phyloP scores from a whole-genome alignment of 192 early-diverging fungal genomes.

The Spizellomyces punctatus region DNA sequence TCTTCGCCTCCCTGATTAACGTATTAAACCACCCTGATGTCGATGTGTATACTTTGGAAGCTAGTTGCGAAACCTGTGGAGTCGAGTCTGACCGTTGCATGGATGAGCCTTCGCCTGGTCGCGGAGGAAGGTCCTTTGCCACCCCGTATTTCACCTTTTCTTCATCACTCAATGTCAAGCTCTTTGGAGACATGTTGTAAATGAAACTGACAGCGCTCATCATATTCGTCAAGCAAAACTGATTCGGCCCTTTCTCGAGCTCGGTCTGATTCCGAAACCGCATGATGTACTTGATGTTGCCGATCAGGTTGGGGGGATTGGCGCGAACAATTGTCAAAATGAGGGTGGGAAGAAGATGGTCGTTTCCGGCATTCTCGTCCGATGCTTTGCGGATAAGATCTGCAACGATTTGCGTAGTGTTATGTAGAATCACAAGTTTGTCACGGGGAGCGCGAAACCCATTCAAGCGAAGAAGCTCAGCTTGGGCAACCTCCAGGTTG shows the following conservation, averaged over 20 bases:
- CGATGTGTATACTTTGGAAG: slow-evolving; percentile 33
- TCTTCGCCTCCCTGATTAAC: slow-evolving; percentile 38
- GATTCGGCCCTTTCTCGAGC: slow-evolving; percentile 47
- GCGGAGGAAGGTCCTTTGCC: neutral
- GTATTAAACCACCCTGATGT: slow-evolving; percentile 40
- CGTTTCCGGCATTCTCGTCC: slow-evolving; percentile 41
- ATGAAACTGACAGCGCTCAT: slow-evolving; percentile 62
- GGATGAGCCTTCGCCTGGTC: slow-evolving; percentile 5
- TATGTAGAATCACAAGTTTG: slow-evolving; percentile 47
- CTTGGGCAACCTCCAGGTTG: slow-evolving; percentile 47
- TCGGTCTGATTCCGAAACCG: slow-evolving; percentile 49
- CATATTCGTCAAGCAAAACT: slow-evolving; percentile 56
- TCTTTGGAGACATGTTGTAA: slow-evolving; percentile 52
- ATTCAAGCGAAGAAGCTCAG: slow-evolving; percentile 48
- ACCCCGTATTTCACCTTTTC: slow-evolving; percentile 31
- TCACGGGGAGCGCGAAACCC: slow-evolving; percentile 50
- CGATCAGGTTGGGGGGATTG: slow-evolving; percentile 56
- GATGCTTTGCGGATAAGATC: slow-evolving; percentile 46
- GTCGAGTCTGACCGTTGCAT: neutral
- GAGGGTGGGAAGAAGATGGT: slow-evolving; percentile 50
- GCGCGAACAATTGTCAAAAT: slow-evolving; percentile 50
- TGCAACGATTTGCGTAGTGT: slow-evolving; percentile 44
- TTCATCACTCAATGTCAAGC: slow-evolving; percentile 44
- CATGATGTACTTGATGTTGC: slow-evolving; percentile 58
- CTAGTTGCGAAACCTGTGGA: slow-evolving; percentile 34